phyloP scores from a whole-genome alignment of 176 grass and related monocot genomes.

The Dactylis glomerata region DNA sequence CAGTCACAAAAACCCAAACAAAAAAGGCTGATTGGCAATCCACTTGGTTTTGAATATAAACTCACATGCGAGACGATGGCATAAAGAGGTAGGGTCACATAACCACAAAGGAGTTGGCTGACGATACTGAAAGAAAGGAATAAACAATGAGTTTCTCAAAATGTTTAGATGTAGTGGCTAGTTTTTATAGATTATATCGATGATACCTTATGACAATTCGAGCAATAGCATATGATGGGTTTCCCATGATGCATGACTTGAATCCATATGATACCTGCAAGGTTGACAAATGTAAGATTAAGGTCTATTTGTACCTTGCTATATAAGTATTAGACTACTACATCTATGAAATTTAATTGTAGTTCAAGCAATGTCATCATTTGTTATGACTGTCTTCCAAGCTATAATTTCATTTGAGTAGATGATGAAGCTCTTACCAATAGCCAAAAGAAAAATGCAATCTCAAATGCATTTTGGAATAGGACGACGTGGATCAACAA shows the following conservation, averaged over 20 bases:
- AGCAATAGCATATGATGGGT: conserved; percentile 27
- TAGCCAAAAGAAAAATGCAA: conserved; percentile 84
- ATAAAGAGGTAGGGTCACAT: conserved; percentile 81
- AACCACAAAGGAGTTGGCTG: conserved; percentile 62
- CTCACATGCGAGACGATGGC: conserved; percentile 83
- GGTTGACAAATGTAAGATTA: background rate
- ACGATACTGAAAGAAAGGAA: conserved; percentile 39
- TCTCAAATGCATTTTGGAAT: conserved; percentile 85
- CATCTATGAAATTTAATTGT: background rate
- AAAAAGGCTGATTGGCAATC: background rate
- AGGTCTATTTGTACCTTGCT: background rate
- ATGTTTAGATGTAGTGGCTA: background rate
- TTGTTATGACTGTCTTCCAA: background rate
- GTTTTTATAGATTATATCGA: background rate
- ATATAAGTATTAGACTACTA: background rate
- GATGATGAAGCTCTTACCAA: conserved; percentile 31
- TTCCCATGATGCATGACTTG: conserved; percentile 67
- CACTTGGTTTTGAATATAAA: background rate
- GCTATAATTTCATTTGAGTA: background rate
- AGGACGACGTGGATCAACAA: conserved; percentile 78
- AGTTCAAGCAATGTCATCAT: background rate
- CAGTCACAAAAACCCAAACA: background rate
- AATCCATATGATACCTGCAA: conserved; percentile 48
- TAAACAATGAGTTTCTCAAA: background rate
- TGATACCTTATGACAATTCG: conserved; percentile 50